phyloP scores from a whole-genome alignment of 2,329 filamentous ascomycete genomes.

The Aspergillus floridensis region DNA sequence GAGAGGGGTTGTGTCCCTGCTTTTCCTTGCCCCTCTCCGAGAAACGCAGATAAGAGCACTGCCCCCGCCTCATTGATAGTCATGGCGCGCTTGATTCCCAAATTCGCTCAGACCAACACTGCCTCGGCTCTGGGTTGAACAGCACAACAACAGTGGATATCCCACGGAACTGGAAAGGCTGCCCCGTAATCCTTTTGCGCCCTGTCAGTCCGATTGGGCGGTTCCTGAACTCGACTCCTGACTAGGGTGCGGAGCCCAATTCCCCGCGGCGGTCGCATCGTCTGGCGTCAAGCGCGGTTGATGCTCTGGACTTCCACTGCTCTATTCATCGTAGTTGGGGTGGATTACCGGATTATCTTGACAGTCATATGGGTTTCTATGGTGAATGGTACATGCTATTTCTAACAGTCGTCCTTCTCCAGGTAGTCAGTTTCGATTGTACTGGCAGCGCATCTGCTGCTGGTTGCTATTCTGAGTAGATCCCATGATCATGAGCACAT shows the following conservation, averaged over 20 bases:
- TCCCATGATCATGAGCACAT: too few species aligned
- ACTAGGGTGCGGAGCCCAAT: not conserved
- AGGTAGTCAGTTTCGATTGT: too few species aligned
- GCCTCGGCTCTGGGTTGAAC: not conserved
- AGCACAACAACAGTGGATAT: not conserved
- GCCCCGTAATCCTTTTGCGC: not conserved
- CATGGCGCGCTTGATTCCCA: not conserved
- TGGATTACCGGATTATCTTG: too few species aligned
- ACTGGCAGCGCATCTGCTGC: too few species aligned
- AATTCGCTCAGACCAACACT: not conserved
- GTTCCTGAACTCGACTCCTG: not conserved
- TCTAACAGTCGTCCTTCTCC: too few species aligned
- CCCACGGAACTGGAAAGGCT: not conserved
- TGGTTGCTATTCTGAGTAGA: too few species aligned
- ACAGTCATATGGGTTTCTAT: too few species aligned
- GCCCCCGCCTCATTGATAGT: not conserved
- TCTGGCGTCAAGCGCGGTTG: not conserved
- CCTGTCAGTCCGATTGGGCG: not conserved
- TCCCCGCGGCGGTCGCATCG: not conserved
- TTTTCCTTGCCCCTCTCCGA: not conserved
- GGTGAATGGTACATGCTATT: too few species aligned
- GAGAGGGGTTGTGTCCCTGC: too few species aligned
- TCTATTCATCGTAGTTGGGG: too few species aligned
- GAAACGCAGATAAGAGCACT: not conserved
- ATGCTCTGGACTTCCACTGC: too few species aligned